Evolutionary conservation across 305 asterid genomes (phyloP).

Genomic region (Fraxinus velutina): DNA sequence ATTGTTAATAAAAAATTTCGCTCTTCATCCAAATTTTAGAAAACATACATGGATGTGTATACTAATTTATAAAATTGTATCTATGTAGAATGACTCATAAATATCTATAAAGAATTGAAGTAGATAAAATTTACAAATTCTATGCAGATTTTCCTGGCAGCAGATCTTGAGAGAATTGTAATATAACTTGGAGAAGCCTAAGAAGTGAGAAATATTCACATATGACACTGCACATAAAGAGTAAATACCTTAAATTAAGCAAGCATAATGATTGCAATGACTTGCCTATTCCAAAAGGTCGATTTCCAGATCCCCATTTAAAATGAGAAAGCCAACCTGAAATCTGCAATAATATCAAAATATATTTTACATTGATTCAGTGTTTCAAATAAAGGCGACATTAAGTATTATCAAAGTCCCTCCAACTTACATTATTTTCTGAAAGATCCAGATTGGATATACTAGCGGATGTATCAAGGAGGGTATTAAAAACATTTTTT

Average conservation of each 20-base stretch:
- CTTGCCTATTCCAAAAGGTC: conserved; percentile 44
- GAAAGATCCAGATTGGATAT: conserved; percentile 75
- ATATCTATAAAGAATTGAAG: conserved; percentile 13
- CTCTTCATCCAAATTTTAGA: not conserved
- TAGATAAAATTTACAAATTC: not conserved
- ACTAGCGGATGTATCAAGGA: conserved; percentile 56
- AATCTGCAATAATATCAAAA: conserved; percentile 47
- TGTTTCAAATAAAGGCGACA: not conserved
- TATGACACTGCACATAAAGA: not conserved
- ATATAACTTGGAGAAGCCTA: not conserved
- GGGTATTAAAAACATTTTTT: conserved; percentile 51
- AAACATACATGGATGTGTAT: not conserved
- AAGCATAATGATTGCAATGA: conserved; percentile 56
- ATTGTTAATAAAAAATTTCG: not conserved
- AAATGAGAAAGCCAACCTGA: conserved; percentile 71
- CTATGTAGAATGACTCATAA: conserved; percentile 5
- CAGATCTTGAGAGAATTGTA: not conserved
- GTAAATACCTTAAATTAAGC: conserved; percentile 66
- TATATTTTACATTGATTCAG: not conserved
- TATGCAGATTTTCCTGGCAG: not conserved
- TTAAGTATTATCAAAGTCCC: conserved; percentile 10
- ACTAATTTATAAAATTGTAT: not conserved
- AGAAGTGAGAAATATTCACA: not conserved
- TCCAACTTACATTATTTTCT: conserved; percentile 70
- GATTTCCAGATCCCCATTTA: conserved; percentile 51